Evolutionary conservation across 1,284 basidiomycete species (phyloP).

Genomic region (Schizophyllum commune): DNA sequence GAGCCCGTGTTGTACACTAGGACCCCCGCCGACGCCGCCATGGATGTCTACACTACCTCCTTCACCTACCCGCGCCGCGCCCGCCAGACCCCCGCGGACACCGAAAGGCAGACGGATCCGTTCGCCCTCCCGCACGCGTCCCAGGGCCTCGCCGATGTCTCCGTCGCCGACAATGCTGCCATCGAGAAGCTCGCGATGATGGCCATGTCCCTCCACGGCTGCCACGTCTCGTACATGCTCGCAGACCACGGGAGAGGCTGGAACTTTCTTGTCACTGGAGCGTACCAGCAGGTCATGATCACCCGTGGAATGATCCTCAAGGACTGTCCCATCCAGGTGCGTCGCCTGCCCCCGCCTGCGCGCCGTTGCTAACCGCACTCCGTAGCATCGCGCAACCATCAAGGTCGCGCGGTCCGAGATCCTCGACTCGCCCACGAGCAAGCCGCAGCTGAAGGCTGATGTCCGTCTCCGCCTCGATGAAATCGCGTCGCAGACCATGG

Average conservation of each 20-base stretch:
- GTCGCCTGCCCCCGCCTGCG: background rate
- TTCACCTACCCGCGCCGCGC: constrained; percentile 80
- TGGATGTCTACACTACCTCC: constrained; percentile 92
- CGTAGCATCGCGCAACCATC: constrained; percentile 74
- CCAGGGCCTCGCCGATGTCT: constrained; percentile 41
- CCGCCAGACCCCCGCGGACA: constrained; percentile 18
- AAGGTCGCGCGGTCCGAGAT: constrained; percentile 91
- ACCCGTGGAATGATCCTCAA: constrained; percentile 85
- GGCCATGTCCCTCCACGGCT: constrained; percentile 74
- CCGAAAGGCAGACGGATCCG: constrained; percentile 44
- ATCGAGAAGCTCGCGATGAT: constrained; percentile 78
- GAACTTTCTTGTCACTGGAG: constrained; percentile 89
- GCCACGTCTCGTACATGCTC: constrained; percentile 73
- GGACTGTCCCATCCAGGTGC: constrained; percentile 79
- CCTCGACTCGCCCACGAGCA: constrained; percentile 76
- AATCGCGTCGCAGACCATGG: constrained; percentile 82
- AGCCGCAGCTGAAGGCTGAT: constrained; percentile 81
- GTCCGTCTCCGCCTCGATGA: constrained; percentile 87
- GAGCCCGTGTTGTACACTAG: too few species aligned
- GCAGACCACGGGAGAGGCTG: constrained; percentile 67
- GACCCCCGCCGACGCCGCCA: constrained; percentile 28
- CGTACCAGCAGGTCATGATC: constrained; percentile 89
- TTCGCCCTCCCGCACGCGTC: constrained; percentile 59
- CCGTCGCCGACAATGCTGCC: constrained; percentile 55
- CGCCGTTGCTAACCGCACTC: constrained; percentile 11